These are phyloP conservation scores for Metarhizium album DNA, from an alignment of 2,329 filamentous ascomycete species.

Conservation along the genomic window DNA sequence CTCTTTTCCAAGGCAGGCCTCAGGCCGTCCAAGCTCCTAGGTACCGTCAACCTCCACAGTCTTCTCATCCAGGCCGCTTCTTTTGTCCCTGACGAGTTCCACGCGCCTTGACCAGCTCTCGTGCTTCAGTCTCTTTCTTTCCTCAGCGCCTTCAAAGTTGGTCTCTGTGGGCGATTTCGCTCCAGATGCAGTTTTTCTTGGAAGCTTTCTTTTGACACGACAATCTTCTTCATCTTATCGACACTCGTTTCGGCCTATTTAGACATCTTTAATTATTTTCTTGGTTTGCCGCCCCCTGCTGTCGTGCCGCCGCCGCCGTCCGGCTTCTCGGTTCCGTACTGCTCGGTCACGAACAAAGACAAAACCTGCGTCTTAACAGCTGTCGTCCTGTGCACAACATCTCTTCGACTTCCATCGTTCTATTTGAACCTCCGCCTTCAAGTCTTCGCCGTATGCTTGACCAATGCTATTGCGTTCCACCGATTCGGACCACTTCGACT, in stretches of 20 bases:
- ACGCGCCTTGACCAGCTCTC: slow-evolving; percentile 5
- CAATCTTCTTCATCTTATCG: slow-evolving; percentile 15
- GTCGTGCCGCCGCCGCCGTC: slow-evolving; percentile 2
- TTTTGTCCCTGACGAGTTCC: slow-evolving; percentile 8
- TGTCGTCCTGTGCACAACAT: not conserved
- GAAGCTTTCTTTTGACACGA: slow-evolving; percentile 16
- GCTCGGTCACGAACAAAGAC: not conserved
- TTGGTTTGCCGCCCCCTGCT: slow-evolving; percentile 14
- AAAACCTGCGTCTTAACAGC: not conserved
- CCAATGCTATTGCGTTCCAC: slow-evolving; percentile 2
- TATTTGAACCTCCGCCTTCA: slow-evolving; percentile 9
- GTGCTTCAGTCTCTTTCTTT: slow-evolving; percentile 12
- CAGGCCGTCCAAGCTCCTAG: slow-evolving; percentile 8
- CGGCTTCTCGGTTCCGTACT: not conserved
- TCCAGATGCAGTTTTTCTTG: slow-evolving; percentile 19
- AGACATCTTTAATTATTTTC: slow-evolving; percentile 22
- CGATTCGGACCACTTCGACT: slow-evolving; percentile 6
- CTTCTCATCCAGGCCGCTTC: slow-evolving; percentile 8
- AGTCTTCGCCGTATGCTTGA: slow-evolving; percentile 2
- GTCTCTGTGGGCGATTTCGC: slow-evolving; percentile 13
- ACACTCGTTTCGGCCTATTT: slow-evolving; percentile 23
- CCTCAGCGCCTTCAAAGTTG: slow-evolving; percentile 16
- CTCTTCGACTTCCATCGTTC: slow-evolving; percentile 8
- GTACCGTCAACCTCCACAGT: slow-evolving; percentile 10
- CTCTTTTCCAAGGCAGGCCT: slow-evolving; percentile 3